Conservation (phyloP, 164 flowering plant genomes). For the Chimonanthus praecox region DNA sequence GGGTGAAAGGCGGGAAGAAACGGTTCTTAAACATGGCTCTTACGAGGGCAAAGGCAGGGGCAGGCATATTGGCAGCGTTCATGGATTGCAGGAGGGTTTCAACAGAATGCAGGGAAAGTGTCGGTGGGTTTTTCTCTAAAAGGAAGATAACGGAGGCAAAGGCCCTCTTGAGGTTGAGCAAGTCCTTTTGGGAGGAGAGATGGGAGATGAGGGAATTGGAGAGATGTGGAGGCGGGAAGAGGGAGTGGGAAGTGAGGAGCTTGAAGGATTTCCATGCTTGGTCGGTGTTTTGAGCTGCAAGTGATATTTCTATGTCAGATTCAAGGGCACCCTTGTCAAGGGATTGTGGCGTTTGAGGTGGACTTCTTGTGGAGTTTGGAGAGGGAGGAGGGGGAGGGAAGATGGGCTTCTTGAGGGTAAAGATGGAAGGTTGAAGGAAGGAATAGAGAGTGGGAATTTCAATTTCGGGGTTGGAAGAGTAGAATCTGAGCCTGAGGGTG, state of each 20-base stretch:
- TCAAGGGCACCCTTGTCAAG: conserved; percentile 38
- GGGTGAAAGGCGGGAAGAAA: conserved; percentile 51
- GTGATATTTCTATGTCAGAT: conserved; percentile 41
- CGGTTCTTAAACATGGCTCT: conserved; percentile 77
- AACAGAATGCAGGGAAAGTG: conserved; percentile 44
- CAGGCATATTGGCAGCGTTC: conserved; percentile 41
- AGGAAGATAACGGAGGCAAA: conserved; percentile 65
- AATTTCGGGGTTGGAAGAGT: conserved; percentile 37
- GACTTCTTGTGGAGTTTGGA: conserved; percentile 14
- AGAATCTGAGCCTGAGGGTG: conserved; percentile 22
- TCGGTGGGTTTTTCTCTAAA: conserved; percentile 56
- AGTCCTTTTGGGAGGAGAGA: conserved; percentile 49
- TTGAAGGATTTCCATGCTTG: conserved; percentile 96
- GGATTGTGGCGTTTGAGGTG: conserved; percentile 20
- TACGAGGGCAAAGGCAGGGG: conserved; percentile 77
- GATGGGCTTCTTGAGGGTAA: conserved; percentile 30
- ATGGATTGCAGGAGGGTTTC: conserved; percentile 43
- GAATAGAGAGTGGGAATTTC: conserved; percentile 57
- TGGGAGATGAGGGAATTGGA: conserved; percentile 64
- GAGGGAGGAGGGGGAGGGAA: conserved; percentile 12
- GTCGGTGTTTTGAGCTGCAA: conserved; percentile 50
- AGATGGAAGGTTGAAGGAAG: conserved; percentile 77
- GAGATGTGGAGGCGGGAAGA: conserved; percentile 55
- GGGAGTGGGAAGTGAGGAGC: conserved; percentile 43
- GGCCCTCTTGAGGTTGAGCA: conserved; percentile 77